A percentile compares a stretch with the other conserved stretches of the same genome.
Evolutionary conservation across 192 early-diverging fungal genomes (phyloP).

Genomic region (Coemansia sp.): DNA sequence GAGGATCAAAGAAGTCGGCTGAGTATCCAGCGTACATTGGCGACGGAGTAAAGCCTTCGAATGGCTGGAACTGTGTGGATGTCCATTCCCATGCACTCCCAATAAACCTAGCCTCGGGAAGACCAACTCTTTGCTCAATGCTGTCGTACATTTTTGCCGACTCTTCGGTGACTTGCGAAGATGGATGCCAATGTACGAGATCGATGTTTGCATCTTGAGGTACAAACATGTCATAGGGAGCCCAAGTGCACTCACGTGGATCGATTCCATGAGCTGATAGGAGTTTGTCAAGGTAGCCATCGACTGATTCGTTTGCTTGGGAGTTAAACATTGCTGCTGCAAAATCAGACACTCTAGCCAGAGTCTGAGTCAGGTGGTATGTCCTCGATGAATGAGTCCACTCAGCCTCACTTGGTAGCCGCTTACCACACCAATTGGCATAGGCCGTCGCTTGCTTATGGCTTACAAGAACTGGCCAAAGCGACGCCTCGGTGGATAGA

Average conservation of each 20-base stretch:
- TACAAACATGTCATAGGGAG: conserved; percentile 27
- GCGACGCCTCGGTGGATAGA: conserved; percentile 23
- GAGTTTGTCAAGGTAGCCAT: conserved; percentile 11
- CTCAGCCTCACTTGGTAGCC: conserved; percentile 80
- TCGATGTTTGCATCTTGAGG: conserved; percentile 62
- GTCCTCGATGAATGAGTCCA: conserved; percentile 48
- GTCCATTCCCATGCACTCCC: conserved; percentile 84
- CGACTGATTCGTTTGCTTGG: conserved; percentile 3
- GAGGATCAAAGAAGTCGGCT: conserved; percentile 82
- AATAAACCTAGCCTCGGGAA: conserved; percentile 27
- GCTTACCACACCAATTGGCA: conserved; percentile 54
- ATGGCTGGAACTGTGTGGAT: conserved; percentile 57
- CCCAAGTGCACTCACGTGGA: background rate
- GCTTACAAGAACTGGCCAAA: conserved; percentile 76
- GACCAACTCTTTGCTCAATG: background rate
- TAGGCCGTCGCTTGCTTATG: conserved; percentile 70
- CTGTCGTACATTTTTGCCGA: background rate
- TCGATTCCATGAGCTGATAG: conserved; percentile 6
- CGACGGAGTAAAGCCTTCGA: conserved; percentile 62
- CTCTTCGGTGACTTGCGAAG: conserved; percentile 1
- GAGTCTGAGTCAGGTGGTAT: conserved; percentile 23
- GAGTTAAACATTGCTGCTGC: background rate
- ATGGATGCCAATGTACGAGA: conserved; percentile 66
- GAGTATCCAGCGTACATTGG: conserved; percentile 86
- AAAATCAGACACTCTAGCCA: background rate